Base-by-base conservation (phyloP, 345 rosid genomes). In the Dimocarpus longan region DNA sequence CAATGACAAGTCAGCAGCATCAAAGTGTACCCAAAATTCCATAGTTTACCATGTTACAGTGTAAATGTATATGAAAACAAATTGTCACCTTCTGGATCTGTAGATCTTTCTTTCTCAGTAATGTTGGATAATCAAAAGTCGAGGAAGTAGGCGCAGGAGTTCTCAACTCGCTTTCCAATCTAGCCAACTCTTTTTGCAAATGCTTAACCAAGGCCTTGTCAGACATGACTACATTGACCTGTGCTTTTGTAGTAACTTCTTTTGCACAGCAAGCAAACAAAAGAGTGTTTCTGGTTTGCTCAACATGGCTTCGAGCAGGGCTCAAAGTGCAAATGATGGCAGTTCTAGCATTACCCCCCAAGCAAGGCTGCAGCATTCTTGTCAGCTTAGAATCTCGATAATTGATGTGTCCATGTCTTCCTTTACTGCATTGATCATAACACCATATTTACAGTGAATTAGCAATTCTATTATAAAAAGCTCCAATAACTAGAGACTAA, bases 191-290 rank as follows among this genome's bases (percentile, higher is more conserved):
- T 73, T 77, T 91, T 79, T 94, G 98, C 83, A 96, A 87, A 73
- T 94, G 99, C 88, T 96, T 94, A 78, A 96, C 99, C 86, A 96
- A 83, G 40, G 97, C 97, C 90, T 94, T 96, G 83, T 96, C 98
- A 76, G 99, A 96, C 99, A 96, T 92, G 82, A 96, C 98, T 56
- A 96, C 94, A 81, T 96, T 96, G 80, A 96, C 94, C 81, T 96
- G 99, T 77, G 98, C 98, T 81, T 93, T 96, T 15, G 98, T 96
- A 67, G 92, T 90, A 66, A 96, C 97, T 89, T 96, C 99, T 81
- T 94, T 96, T 44, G 99, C 99, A 82, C 97, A 93, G 71, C 98
- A 91, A 73, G 99, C 98, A 87, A 96, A 96, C 85, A 96, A 78
- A 70, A 96, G 95, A 15, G 99, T 96, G 84, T 94, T 96, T 87